These are phyloP conservation scores for Terfezia boudieri DNA, from an alignment of 495 filamentous ascomycete genomes.

Conservation along the genomic window DNA sequence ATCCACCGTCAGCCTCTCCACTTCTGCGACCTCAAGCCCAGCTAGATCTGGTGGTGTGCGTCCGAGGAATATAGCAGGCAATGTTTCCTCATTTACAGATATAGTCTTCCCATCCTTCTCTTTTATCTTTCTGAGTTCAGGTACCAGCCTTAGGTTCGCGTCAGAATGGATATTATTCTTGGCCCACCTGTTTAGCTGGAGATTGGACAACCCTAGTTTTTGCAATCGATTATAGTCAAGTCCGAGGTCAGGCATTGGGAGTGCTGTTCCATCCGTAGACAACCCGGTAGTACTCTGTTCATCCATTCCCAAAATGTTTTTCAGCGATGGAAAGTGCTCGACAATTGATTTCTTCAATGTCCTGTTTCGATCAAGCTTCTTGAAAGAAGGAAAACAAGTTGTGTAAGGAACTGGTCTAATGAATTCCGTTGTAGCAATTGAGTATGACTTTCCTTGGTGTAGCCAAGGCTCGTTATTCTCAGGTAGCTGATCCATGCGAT, in stretches of 20 bases:
- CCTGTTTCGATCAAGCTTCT: not conserved
- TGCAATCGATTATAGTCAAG: not conserved
- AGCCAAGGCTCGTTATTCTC: not conserved
- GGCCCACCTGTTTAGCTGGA: not conserved
- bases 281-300: not conserved
- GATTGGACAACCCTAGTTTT: not conserved
- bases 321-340: not conserved
- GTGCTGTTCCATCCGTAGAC: too few species aligned
- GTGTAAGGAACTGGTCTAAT: not conserved
- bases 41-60: not conserved
- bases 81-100: not conserved
- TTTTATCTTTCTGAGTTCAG: constrained; percentile 5
- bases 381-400: not conserved
- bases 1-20: constrained; percentile 12
- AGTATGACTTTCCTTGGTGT: not conserved
- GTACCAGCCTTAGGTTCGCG: constrained; percentile 13
- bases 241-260: too few species aligned
- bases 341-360: not conserved
- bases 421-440: not conserved
- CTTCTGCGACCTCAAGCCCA: constrained; percentile 10
- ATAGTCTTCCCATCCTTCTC: not conserved
- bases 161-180: constrained; percentile 7
- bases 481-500: too few species aligned
- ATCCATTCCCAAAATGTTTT: not conserved
- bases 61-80: too few species aligned